These are phyloP conservation scores for Phascolomyces articulosus DNA, from an alignment of 371 early-diverging fungal genomes.

Conservation along the genomic window DNA sequence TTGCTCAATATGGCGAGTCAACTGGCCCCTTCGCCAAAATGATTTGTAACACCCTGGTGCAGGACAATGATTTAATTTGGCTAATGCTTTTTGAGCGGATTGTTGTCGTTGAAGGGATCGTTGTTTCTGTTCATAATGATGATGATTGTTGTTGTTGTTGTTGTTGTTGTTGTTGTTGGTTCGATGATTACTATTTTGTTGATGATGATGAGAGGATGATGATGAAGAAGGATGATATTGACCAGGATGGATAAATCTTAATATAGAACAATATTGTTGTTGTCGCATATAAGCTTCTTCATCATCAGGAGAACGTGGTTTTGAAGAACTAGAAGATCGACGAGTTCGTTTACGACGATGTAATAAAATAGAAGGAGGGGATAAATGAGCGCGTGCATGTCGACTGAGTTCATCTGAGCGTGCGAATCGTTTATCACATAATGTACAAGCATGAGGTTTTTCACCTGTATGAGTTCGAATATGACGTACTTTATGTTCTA, in stretches of 20 bases:
- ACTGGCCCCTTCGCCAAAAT: conserved; percentile 50
- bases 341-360: conserved; percentile 22
- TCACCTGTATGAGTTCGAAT: conserved; percentile 91
- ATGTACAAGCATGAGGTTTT: conserved; percentile 78
- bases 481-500: conserved; percentile 82
- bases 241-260: conserved; percentile 42
- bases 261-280: conserved; percentile 46
- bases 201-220: too few relatives aligned
- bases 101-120: conserved; percentile 4
- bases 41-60: conserved; percentile 45
- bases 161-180: not conserved
- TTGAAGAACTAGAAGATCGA: conserved; percentile 11
- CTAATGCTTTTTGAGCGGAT: conserved; percentile 1
- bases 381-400: conserved; percentile 69
- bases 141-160: not conserved
- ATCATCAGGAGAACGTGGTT: conserved; percentile 27
- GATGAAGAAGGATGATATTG: not conserved
- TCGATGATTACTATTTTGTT: too few relatives aligned
- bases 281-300: conserved; percentile 44
- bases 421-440: conserved; percentile 83
- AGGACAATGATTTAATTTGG: conserved; percentile 44
- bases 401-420: conserved; percentile 87
- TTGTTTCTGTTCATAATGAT: too few relatives aligned
- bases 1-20: conserved; percentile 44
- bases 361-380: conserved; percentile 29